These are phyloP conservation scores for Domatiomyces catenatus DNA, from an alignment of 2,329 filamentous ascomycete species.

Conservation along the genomic window DNA sequence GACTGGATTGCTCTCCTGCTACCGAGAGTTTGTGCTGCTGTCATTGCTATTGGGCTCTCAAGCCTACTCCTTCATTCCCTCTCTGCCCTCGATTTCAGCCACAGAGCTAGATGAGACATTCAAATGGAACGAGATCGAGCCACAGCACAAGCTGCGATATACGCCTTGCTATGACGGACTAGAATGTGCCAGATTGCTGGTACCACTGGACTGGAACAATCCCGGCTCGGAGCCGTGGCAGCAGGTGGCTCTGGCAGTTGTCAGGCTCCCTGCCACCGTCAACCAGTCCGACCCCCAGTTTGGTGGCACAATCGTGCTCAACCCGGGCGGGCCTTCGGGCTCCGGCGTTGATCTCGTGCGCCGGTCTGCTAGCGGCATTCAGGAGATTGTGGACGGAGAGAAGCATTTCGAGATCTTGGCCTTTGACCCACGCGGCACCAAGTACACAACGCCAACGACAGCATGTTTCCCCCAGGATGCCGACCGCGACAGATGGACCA, in stretches of 20 bases:
- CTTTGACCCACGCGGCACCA: conserved; percentile 30
- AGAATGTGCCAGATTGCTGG: conserved; percentile 34
- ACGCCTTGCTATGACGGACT: conserved; percentile 31
- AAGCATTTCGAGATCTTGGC: conserved; percentile 30
- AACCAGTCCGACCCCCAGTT: conserved; percentile 26
- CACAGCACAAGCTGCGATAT: conserved; percentile 22
- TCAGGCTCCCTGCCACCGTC: conserved; percentile 31
- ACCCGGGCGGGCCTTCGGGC: conserved; percentile 30
- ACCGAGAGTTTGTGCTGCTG: neutral
- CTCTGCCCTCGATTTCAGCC: neutral
- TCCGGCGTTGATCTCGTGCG: conserved; percentile 24
- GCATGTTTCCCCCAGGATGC: conserved; percentile 17
- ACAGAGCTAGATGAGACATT: neutral
- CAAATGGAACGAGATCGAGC: conserved; percentile 9
- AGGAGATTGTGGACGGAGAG: conserved; percentile 21
- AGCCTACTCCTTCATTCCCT: neutral
- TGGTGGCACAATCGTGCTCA: conserved; percentile 33
- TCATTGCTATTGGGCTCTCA: neutral
- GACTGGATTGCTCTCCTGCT: neutral
- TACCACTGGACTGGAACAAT: conserved; percentile 34
- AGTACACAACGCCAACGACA: conserved; percentile 20
- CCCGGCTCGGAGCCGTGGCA: conserved; percentile 19
- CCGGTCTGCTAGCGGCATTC: conserved; percentile 7
- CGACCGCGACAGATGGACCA: conserved; percentile 1
- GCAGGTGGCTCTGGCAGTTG: conserved; percentile 29